Conservation (phyloP, 495 filamentous ascomycete species). For the Penicillium paxilli region DNA sequence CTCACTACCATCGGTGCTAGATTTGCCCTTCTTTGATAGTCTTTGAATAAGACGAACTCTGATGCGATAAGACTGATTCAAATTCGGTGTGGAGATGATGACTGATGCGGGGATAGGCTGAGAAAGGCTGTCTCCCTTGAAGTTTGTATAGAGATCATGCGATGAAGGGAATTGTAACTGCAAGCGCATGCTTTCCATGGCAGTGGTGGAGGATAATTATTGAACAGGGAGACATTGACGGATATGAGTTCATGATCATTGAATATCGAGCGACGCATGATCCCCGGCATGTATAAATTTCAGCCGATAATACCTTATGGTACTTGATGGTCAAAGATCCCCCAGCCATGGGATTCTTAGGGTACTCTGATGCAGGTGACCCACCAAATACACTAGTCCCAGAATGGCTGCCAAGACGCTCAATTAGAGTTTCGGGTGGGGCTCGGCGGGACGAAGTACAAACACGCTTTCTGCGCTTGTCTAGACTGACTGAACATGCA, state of each 20-base stretch:
- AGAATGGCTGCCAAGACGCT: conserved; percentile 16
- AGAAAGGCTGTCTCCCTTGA: conserved; percentile 10
- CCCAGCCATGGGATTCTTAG: not conserved
- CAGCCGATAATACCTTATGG: not conserved
- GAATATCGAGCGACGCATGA: not conserved
- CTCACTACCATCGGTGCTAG: not conserved
- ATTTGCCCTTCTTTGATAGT: not conserved
- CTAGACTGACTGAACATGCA: too few relatives aligned
- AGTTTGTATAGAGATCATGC: conserved; percentile 10
- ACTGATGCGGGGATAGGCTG: conserved; percentile 11
- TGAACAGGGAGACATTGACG: not conserved
- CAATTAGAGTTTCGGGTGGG: conserved; percentile 10
- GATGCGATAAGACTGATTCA: not conserved
- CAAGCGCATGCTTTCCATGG: conserved; percentile 4
- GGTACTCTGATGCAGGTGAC: too few relatives aligned
- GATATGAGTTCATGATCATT: not conserved
- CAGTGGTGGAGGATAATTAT: not conserved
- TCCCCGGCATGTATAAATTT: not conserved
- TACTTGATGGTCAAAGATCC: not conserved
- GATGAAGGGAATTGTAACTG: conserved; percentile 4
- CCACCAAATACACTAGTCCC: not conserved
- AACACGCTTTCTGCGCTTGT: too few relatives aligned
- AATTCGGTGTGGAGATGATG: not conserved
- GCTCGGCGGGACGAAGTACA: not conserved
- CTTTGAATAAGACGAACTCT: conserved; percentile 7